These are phyloP conservation scores for Brassica hybrid DNA, from an alignment of 441 rosid genomes.

Conservation along the genomic window DNA sequence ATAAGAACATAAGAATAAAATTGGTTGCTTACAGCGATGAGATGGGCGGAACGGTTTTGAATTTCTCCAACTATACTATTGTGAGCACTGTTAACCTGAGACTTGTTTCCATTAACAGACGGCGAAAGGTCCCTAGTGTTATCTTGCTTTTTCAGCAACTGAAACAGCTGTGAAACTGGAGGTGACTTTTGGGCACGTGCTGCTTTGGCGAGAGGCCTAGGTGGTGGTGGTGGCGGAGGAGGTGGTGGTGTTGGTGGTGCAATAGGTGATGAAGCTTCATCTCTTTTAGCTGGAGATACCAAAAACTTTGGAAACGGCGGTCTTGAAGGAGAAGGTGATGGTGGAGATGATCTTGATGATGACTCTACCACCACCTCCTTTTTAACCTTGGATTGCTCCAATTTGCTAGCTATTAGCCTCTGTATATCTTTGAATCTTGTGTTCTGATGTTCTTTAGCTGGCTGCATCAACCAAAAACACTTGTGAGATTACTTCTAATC, in stretches of 20 bases:
- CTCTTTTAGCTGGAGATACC: slow-evolving; percentile 48
- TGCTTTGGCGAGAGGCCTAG: slow-evolving; percentile 57
- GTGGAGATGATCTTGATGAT: slow-evolving; percentile 40
- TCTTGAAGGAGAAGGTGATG: slow-evolving; percentile 57
- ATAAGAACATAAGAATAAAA: slow-evolving; percentile 14
- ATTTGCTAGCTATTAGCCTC: slow-evolving; percentile 65
- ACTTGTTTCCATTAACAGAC: slow-evolving; percentile 48
- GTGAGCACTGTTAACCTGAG: slow-evolving; percentile 57
- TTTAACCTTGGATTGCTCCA: slow-evolving; percentile 55
- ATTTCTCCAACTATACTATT: slow-evolving; percentile 90
- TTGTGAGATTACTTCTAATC: slow-evolving; percentile 13
- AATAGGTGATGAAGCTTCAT: slow-evolving; percentile 33
- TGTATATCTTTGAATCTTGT: slow-evolving; percentile 77
- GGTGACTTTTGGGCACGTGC: slow-evolving; percentile 56
- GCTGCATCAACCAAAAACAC: slow-evolving; percentile 42
- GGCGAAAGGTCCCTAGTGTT: slow-evolving; percentile 47
- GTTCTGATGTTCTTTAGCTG: slow-evolving; percentile 52
- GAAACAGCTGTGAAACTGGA: slow-evolving; percentile 56
- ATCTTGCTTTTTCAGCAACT: slow-evolving; percentile 59
- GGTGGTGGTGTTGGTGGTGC: slow-evolving; percentile 69
- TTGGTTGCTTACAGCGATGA: slow-evolving; percentile 80
- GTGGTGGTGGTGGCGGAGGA: slow-evolving; percentile 62
- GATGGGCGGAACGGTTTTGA: slow-evolving; percentile 89
- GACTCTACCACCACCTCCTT: slow-evolving; percentile 48
- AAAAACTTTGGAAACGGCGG: slow-evolving; percentile 56